These are phyloP conservation scores for Cryptococcus depauperatus DNA, from an alignment of 1,284 basidiomycete species.

Conservation along the genomic window DNA sequence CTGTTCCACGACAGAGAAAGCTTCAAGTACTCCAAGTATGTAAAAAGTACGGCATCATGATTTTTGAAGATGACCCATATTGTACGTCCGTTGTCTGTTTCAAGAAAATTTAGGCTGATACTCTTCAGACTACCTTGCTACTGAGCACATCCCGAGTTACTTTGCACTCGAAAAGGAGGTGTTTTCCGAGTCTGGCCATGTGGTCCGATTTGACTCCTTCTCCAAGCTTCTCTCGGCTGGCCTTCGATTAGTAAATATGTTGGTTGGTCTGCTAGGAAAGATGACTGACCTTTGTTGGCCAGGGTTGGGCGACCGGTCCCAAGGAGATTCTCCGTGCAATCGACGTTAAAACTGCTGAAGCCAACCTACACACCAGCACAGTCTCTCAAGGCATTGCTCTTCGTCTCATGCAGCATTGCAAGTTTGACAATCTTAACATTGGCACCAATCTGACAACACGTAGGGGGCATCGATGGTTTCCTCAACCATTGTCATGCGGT, in stretches of 20 bases:
- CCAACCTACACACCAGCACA: slow-evolving; percentile 71
- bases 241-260: slow-evolving; percentile 30
- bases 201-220: slow-evolving; percentile 77
- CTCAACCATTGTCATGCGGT: slow-evolving; percentile 61
- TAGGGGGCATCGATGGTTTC: slow-evolving; percentile 65
- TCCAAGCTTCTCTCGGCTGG: slow-evolving; percentile 81
- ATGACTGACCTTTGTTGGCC: not conserved
- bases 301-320: slow-evolving; percentile 75
- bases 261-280: not conserved
- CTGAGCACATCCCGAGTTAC: slow-evolving; percentile 57
- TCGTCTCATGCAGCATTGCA: slow-evolving; percentile 62
- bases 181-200: slow-evolving; percentile 55
- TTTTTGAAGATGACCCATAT: slow-evolving; percentile 83
- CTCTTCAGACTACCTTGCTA: slow-evolving; percentile 53
- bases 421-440: slow-evolving; percentile 1
- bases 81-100: slow-evolving; percentile 36
- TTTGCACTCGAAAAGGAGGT: slow-evolving; percentile 60
- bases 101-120: slow-evolving; percentile 24
- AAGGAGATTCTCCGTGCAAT: slow-evolving; percentile 63
- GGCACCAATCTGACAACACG: not conserved
- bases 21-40: slow-evolving; percentile 68
- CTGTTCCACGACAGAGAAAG: slow-evolving; percentile 63
- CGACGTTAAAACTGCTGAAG: slow-evolving; percentile 50
- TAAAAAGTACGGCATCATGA: slow-evolving; percentile 66
- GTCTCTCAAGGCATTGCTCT: slow-evolving; percentile 69